Conservation (phyloP, 192 early-diverging fungal genomes). For the Coemansia sp. region DNA sequence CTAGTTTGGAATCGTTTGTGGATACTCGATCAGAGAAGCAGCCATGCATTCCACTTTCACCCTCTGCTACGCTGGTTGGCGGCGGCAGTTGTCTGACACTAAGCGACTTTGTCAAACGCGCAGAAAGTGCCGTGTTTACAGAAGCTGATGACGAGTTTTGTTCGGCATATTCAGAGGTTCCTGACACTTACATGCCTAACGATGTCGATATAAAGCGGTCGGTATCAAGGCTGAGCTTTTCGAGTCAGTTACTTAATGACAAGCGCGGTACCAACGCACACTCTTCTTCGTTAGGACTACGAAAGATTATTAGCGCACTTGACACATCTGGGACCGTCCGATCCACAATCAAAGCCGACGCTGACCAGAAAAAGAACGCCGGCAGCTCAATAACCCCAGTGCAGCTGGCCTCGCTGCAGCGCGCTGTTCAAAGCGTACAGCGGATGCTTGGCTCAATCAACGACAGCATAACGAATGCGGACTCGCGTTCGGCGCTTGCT, state of each 20-base stretch:
- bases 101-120: conserved; percentile 13
- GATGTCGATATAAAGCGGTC: conserved; percentile 1
- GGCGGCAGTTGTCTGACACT: conserved; percentile 1
- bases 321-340: not conserved
- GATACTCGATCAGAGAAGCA: not conserved
- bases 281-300: not conserved
- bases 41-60: not conserved
- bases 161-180: conserved; percentile 29
- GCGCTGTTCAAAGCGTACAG: conserved; percentile 47
- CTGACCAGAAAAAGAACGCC: not conserved
- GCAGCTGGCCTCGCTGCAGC: conserved; percentile 48
- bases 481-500: conserved; percentile 33
- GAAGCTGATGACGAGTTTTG: conserved; percentile 39
- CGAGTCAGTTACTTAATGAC: not conserved
- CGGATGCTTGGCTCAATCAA: conserved; percentile 43
- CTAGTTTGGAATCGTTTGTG: not conserved
- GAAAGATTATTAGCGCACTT: no score
- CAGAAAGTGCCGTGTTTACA: conserved; percentile 13
- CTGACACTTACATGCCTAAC: not conserved
- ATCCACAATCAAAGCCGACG: conserved; percentile 2
- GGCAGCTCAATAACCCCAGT: conserved; percentile 17
- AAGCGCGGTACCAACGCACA: not conserved
- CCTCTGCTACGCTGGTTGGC: not conserved
- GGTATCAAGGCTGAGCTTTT: conserved; percentile 12
- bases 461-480: conserved; percentile 35